Evolutionary conservation across 1,284 basidiomycete genomes (phyloP).

Genomic region (Austroboletus novae-zelandiae): DNA sequence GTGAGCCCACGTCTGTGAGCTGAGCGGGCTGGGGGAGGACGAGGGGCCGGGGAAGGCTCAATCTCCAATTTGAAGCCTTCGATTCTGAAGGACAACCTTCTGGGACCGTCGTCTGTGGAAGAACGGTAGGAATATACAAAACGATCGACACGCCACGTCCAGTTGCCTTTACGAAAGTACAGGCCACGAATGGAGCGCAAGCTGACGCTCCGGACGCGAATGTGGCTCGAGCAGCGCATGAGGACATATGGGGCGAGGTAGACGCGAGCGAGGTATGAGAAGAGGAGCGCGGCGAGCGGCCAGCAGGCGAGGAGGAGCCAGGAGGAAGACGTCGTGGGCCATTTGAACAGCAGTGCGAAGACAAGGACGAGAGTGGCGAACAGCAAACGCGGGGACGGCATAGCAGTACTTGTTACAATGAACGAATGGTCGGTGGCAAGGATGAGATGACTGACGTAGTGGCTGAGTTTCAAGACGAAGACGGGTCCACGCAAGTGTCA

Average conservation of each 20-base stretch:
- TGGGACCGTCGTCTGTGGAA: conserved; percentile 42
- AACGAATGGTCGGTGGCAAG: background rate
- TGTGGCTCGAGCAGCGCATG: conserved; percentile 52
- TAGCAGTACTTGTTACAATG: background rate
- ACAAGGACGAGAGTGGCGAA: conserved; percentile 13
- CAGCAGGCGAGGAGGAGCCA: conserved; percentile 31
- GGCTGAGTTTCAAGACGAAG: too few relatives aligned
- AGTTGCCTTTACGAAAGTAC: conserved; percentile 55
- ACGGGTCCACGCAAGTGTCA: too few relatives aligned
- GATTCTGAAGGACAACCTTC: conserved; percentile 57
- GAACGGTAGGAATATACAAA: conserved; percentile 58
- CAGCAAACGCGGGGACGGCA: conserved; percentile 9
- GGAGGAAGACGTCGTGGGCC: conserved; percentile 26
- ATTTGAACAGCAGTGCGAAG: conserved; percentile 17
- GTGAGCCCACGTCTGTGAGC: conserved; percentile 46
- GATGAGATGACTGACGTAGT: too few relatives aligned
- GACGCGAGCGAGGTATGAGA: conserved; percentile 58
- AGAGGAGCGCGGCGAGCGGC: conserved; percentile 41
- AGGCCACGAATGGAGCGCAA: conserved; percentile 72
- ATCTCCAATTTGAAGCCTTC: conserved; percentile 60
- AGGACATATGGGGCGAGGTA: conserved; percentile 65
- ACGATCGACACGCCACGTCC: conserved; percentile 61
- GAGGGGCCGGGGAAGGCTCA: conserved; percentile 27
- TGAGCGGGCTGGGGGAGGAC: conserved; percentile 14
- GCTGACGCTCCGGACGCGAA: conserved; percentile 69